Conservation (phyloP, 768 basidiomycete genomes). For the Naganishia vaughanmartiniae region DNA sequence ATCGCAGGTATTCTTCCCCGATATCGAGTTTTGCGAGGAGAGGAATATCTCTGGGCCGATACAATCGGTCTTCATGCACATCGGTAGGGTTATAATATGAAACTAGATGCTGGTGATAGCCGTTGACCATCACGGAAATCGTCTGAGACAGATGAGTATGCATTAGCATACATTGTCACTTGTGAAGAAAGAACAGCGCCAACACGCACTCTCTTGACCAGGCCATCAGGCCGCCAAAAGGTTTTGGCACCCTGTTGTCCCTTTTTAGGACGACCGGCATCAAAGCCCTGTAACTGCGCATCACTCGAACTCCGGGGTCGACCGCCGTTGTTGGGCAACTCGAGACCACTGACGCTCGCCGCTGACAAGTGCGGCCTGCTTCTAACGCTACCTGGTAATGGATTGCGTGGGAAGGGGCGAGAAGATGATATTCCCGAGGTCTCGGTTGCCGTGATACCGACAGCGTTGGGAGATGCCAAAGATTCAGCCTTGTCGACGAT, state of each 20-base stretch:
- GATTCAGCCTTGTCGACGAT: constrained; percentile 63
- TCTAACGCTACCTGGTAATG: background rate
- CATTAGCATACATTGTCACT: background rate
- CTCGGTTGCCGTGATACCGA: background rate
- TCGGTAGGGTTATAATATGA: constrained; percentile 93
- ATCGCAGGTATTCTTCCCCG: constrained; percentile 80
- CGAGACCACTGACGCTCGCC: constrained; percentile 30
- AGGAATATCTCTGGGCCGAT: constrained; percentile 79
- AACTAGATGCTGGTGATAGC: constrained; percentile 84
- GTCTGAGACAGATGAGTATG: constrained; percentile 59
- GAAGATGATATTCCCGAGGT: background rate
- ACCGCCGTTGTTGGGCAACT: constrained; percentile 26
- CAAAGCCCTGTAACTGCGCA: background rate
- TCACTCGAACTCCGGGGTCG: constrained; percentile 42
- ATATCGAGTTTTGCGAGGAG: constrained; percentile 84
- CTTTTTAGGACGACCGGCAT: constrained; percentile 25
- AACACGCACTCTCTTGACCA: constrained; percentile 88
- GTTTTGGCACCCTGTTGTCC: constrained; percentile 22
- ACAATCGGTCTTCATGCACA: constrained; percentile 80
- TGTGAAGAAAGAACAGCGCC: constrained; percentile 13
- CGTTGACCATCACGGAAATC: constrained; percentile 80
- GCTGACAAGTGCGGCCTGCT: constrained; percentile 26
- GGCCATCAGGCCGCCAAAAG: constrained; percentile 56
- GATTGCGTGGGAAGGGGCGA: constrained; percentile 18
- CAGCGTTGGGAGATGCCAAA: background rate